A percentile compares a stretch with the other conserved stretches of the same genome.
Conservation (phyloP, 2,329 filamentous ascomycete genomes). For the Arthrobotrys iridis region DNA sequence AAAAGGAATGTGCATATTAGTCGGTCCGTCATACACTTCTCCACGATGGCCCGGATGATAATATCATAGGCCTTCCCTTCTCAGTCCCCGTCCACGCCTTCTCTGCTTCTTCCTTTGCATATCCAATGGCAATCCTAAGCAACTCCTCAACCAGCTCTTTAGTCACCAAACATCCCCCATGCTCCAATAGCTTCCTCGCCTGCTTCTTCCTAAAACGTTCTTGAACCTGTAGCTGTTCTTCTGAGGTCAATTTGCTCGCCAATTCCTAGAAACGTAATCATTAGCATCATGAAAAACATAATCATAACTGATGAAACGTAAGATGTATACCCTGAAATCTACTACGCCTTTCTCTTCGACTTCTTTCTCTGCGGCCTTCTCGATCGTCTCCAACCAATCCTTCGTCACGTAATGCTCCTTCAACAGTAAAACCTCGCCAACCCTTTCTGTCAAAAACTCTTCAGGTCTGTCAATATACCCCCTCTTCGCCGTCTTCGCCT, state of each 20-base stretch:
- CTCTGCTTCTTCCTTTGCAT: slow-evolving; percentile 36
- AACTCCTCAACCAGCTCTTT: slow-evolving; percentile 19
- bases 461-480: slow-evolving; percentile 32
- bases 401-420: slow-evolving; percentile 20
- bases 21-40: slow-evolving; percentile 20
- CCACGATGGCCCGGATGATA: slow-evolving; percentile 7
- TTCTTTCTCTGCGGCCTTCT: slow-evolving; percentile 5
- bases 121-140: not conserved
- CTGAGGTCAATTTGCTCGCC: slow-evolving; percentile 6
- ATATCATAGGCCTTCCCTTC: slow-evolving; percentile 5
- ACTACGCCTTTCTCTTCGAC: slow-evolving; percentile 12
- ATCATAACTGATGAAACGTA: not conserved
- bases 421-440: not conserved
- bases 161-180: slow-evolving; percentile 25
- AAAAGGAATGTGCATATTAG: not conserved
- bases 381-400: slow-evolving; percentile 22
- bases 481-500: slow-evolving; percentile 15
- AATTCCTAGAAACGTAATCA: slow-evolving; percentile 17
- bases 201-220: slow-evolving; percentile 36
- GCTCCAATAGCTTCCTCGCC: slow-evolving; percentile 19
- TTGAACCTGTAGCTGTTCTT: slow-evolving; percentile 26
- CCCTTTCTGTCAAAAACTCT: slow-evolving; percentile 12
- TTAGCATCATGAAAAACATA: not conserved
- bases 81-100: slow-evolving; percentile 30
- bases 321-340: not conserved